Conservation (phyloP, 2,329 filamentous ascomycete species). For the Paraphaeosphaeria sporulosa region DNA sequence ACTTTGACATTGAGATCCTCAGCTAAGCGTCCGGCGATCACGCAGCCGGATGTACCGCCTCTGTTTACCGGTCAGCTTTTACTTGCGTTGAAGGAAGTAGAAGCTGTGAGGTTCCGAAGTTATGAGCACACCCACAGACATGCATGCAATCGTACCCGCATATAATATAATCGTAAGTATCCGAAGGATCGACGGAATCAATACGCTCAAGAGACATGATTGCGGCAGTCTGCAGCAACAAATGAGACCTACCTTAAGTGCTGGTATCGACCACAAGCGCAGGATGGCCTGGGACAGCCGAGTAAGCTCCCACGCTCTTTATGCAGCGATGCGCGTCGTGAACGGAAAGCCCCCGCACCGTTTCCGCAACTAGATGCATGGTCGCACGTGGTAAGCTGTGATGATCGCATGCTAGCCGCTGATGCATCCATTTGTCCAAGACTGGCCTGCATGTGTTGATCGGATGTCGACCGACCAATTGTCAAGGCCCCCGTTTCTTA, state of each 20-base stretch:
- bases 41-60: slow-evolving; percentile 56
- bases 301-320: background rate
- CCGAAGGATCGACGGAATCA: slow-evolving; percentile 1
- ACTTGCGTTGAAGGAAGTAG: background rate
- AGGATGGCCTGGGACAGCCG: background rate
- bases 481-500: background rate
- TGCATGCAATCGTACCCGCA: slow-evolving; percentile 27
- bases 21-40: slow-evolving; percentile 57
- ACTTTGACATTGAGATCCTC: slow-evolving; percentile 53
- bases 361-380: background rate
- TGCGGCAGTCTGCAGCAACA: background rate
- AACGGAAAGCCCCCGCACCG: slow-evolving; percentile 1
- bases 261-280: background rate
- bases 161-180: slow-evolving; percentile 31
- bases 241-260: background rate
- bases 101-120: background rate
- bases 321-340: background rate
- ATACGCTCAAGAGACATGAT: background rate
- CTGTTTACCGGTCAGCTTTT: background rate
- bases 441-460: background rate
- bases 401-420: background rate
- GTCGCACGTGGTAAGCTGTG: background rate
- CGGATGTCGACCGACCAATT: background rate
- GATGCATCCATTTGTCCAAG: background rate
- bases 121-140: background rate